Base-by-base conservation (phyloP, 805 yeast species). In the Kazachstania bromeliacearum region DNA sequence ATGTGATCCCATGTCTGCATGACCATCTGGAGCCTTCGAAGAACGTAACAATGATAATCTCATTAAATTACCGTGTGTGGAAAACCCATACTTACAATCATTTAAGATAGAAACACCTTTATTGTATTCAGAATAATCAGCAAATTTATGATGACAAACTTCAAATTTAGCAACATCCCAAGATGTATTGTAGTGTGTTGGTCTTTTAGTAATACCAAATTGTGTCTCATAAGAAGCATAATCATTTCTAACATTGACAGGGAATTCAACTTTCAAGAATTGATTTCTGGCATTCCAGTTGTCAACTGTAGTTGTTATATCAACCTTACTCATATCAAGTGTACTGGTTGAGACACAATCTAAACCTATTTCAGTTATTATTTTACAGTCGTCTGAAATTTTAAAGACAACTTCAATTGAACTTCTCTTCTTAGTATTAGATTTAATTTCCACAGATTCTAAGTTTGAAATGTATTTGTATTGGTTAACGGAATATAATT, bases 151-250 rank as follows among this genome's bases (percentile, higher is more conserved):
- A 51, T 82, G 85, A 52, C 95, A 84, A 8, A 87, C 95, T 61
- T 89, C 98, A 59, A 89, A 89, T 57, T 87, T 88, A 39, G 97
- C 97, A 23, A 81, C 80, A 52, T 89, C 98, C 97, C 97, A 89
- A 1, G 85, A 67, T 0, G 98, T 89, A 57, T 89, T 92, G 64
- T 68, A 89, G 60, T 89, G 96, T 0, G 97, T 89, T 33, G 97
- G 95, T 46, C 97, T 75, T 50, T 73, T 77, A 5, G 95, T 89
- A 31, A 83, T 61, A 36, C 98, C 98, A 60, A 84, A 89, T 57
- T 88, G 95, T 2, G 96, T 87, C 59, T 89, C 98, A 57, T 85
- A 92, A 39, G 77, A 75, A 2, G 96, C 97, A 37, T 53, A 68
- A 15, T 88, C 92, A 27, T 74, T 69, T 46, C 74, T 74, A 14